Evolutionary conservation across 257 asterid species (phyloP).

Genomic region (Nicotiana undulata): DNA sequence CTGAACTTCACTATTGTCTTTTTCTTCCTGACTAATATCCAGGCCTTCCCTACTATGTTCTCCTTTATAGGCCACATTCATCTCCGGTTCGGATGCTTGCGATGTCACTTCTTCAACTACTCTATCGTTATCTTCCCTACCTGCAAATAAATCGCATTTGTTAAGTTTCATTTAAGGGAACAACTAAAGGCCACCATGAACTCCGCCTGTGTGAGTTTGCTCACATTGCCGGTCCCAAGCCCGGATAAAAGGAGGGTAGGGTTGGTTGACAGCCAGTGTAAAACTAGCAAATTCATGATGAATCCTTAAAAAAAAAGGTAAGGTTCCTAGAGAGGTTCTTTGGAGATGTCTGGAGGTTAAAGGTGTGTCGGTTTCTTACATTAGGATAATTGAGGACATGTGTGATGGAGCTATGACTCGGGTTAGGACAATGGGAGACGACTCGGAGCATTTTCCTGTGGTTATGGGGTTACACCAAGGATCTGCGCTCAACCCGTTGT

Average conservation of each 20-base stretch:
- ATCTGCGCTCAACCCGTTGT: too few species aligned
- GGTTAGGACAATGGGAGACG: too few species aligned
- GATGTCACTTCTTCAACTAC: conserved; percentile 30
- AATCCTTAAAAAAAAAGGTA: neutral
- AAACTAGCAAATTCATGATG: neutral
- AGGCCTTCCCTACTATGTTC: conserved; percentile 27
- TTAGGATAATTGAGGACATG: too few species aligned
- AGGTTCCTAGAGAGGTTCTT: too few species aligned
- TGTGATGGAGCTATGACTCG: too few species aligned
- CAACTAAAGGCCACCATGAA: neutral
- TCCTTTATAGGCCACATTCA: conserved; percentile 13
- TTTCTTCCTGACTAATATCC: conserved; percentile 7
- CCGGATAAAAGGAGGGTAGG: neutral
- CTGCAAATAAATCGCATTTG: conserved; percentile 20
- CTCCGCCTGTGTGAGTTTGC: neutral
- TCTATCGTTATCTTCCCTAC: conserved; percentile 16
- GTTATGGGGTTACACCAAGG: too few species aligned
- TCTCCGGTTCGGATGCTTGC: conserved; percentile 18
- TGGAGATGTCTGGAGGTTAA: too few species aligned
- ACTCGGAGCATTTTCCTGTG: too few species aligned
- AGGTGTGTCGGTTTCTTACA: too few species aligned
- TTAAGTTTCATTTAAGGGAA: neutral
- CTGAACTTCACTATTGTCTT: conserved; percentile 12
- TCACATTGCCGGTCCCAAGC: neutral
- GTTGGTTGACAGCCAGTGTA: neutral